Conservation (phyloP, 345 rosid genomes). For the Salix suchowensis region DNA sequence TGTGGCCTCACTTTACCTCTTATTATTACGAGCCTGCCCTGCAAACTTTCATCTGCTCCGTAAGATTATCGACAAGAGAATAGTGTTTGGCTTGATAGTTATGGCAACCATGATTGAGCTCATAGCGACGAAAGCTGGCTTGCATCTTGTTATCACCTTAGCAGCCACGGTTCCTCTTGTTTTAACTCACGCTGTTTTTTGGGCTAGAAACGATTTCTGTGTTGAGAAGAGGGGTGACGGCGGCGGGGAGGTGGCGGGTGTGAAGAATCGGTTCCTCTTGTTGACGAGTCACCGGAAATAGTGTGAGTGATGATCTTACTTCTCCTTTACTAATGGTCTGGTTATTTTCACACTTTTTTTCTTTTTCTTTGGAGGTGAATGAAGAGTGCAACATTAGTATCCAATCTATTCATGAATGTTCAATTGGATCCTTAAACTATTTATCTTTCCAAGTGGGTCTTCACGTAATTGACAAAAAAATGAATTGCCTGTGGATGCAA, state of each 20-base stretch:
- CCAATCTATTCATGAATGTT: neutral
- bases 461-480: too few relatives aligned
- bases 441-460: too few relatives aligned
- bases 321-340: too few relatives aligned
- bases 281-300: neutral
- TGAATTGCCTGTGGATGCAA: too few relatives aligned
- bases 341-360: neutral
- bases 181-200: slow-evolving; percentile 25
- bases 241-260: neutral
- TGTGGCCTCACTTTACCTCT: slow-evolving; percentile 9
- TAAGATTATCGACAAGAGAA: slow-evolving; percentile 9
- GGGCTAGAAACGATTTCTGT: slow-evolving; percentile 13
- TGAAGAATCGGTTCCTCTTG: slow-evolving; percentile 6
- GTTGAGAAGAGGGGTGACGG: neutral
- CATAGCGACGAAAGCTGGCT: slow-evolving; percentile 11
- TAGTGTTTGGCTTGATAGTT: slow-evolving; percentile 17
- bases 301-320: neutral
- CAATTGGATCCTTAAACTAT: too few relatives aligned
- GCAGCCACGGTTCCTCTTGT: slow-evolving; percentile 19
- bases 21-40: slow-evolving; percentile 14
- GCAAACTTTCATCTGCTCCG: slow-evolving; percentile 1
- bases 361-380: neutral
- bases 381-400: neutral
- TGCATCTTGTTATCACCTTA: slow-evolving; percentile 23
- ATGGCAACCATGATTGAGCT: slow-evolving; percentile 10